Conservation (phyloP, 306 rosid genomes). For the Castanospermum australe region DNA sequence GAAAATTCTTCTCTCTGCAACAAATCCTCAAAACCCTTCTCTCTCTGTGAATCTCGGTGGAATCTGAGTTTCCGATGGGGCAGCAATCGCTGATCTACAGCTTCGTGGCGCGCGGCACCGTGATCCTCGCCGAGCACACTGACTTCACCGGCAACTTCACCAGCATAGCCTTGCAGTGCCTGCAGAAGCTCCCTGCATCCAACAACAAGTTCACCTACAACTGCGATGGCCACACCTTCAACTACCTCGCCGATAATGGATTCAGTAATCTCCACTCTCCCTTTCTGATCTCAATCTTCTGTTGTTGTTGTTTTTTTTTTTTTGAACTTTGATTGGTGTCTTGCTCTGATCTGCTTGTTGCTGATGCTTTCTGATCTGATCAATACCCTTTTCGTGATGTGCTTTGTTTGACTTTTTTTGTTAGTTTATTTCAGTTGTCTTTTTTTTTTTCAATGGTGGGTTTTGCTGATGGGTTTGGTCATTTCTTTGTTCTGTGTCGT, state of each 20-base stretch:
- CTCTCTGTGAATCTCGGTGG: no score
- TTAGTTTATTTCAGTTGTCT: not conserved
- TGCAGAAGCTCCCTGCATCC: slow-evolving; percentile 66
- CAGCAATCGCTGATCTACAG: slow-evolving; percentile 76
- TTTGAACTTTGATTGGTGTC: no score
- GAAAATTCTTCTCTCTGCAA: not conserved
- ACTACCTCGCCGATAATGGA: slow-evolving; percentile 65
- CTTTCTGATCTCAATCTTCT: not conserved
- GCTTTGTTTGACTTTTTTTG: not conserved
- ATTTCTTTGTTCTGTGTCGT: not conserved
- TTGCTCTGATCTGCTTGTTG: no score
- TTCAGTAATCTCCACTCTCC: slow-evolving; percentile 42
- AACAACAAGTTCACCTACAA: slow-evolving; percentile 72
- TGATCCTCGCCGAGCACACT: slow-evolving; percentile 59
- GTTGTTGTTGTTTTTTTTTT: no score
- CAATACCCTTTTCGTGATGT: no score
- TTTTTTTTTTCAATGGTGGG: not conserved
- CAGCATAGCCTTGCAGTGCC: slow-evolving; percentile 63
- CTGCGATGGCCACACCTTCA: slow-evolving; percentile 77
- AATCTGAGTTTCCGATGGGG: slow-evolving; percentile 43
- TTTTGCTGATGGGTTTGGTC: not conserved
- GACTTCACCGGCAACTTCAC: slow-evolving; percentile 70
- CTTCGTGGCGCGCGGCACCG: slow-evolving; percentile 70
- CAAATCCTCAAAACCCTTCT: not conserved
- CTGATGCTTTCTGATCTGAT: no score